phyloP scores from a whole-genome alignment of 768 basidiomycete species.

The Boletus tomentosulus region DNA sequence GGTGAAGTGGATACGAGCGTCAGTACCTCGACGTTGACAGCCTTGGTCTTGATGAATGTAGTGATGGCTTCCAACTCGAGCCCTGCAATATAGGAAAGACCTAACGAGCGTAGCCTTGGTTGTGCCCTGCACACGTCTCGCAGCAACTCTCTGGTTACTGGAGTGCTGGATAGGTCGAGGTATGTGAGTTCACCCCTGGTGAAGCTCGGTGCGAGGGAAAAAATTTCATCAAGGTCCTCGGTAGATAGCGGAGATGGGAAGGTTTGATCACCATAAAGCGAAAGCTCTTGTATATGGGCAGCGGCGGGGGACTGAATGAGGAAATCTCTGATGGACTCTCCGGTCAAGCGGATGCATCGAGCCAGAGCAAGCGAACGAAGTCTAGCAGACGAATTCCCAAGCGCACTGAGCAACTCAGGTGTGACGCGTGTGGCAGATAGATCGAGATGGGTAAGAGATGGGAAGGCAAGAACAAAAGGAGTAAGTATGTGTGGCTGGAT shows the following conservation, averaged over 20 bases:
- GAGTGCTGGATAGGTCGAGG: constrained; percentile 85
- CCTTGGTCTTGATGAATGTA: constrained; percentile 63
- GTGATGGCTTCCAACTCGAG: constrained; percentile 64
- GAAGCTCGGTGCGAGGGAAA: constrained; percentile 79
- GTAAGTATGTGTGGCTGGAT: constrained; percentile 63
- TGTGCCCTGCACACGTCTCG: constrained; percentile 53
- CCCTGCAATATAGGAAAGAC: constrained; percentile 79
- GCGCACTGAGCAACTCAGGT: constrained; percentile 65
- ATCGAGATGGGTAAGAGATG: constrained; percentile 84
- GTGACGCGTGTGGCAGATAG: constrained; percentile 84
- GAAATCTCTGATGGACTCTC: constrained; percentile 71
- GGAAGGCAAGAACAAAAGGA: constrained; percentile 77
- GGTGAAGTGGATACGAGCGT: constrained; percentile 75
- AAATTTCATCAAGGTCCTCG: constrained; percentile 62
- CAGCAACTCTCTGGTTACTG: constrained; percentile 57
- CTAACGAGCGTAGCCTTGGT: constrained; percentile 77
- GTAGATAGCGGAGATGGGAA: constrained; percentile 68
- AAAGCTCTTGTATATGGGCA: constrained; percentile 64
- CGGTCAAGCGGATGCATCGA: constrained; percentile 80
- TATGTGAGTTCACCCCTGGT: constrained; percentile 69
- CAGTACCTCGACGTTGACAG: constrained; percentile 78
- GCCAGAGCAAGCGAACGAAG: constrained; percentile 80
- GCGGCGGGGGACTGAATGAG: constrained; percentile 66
- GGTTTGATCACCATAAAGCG: constrained; percentile 85
- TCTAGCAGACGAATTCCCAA: constrained; percentile 65